phyloP scores from a whole-genome alignment of 768 basidiomycete genomes.

The Mycena metata region DNA sequence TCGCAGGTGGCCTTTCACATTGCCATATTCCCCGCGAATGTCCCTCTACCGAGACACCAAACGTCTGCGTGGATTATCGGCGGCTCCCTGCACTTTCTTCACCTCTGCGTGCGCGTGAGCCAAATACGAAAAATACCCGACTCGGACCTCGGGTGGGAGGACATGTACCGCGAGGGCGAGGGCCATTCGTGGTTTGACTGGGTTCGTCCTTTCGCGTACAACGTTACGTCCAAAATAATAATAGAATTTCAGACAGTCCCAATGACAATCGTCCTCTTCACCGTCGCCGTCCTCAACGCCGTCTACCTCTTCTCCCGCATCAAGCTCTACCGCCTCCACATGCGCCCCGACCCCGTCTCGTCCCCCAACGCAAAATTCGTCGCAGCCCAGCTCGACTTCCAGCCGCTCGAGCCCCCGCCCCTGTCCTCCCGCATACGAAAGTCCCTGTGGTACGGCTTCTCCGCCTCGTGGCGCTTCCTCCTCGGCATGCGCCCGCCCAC shows the following conservation, averaged over 20 bases:
- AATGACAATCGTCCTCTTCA: constrained; percentile 68
- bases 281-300: constrained; percentile 68
- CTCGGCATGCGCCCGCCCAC: constrained; percentile 69
- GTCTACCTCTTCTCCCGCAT: constrained; percentile 80
- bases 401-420: constrained; percentile 59
- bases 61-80: constrained; percentile 78
- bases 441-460: constrained; percentile 65
- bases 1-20: constrained; percentile 83
- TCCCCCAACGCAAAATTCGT: constrained; percentile 81
- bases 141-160: constrained; percentile 83
- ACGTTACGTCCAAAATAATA: not conserved
- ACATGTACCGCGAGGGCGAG: constrained; percentile 77
- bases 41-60: constrained; percentile 77
- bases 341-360: constrained; percentile 71
- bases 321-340: constrained; percentile 76
- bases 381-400: constrained; percentile 63
- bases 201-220: constrained; percentile 58
- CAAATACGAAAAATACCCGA: constrained; percentile 70
- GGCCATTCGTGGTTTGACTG: constrained; percentile 83
- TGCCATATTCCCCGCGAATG: constrained; percentile 85
- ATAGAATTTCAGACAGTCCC: constrained; percentile 68
- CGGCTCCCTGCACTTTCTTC: constrained; percentile 72
- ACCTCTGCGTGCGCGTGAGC: constrained; percentile 74
- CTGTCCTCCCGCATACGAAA: constrained; percentile 57
- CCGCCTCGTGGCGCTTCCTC: constrained; percentile 75